These are phyloP conservation scores for Lactarius vividus DNA, from an alignment of 768 basidiomycete species.

Conservation along the genomic window DNA sequence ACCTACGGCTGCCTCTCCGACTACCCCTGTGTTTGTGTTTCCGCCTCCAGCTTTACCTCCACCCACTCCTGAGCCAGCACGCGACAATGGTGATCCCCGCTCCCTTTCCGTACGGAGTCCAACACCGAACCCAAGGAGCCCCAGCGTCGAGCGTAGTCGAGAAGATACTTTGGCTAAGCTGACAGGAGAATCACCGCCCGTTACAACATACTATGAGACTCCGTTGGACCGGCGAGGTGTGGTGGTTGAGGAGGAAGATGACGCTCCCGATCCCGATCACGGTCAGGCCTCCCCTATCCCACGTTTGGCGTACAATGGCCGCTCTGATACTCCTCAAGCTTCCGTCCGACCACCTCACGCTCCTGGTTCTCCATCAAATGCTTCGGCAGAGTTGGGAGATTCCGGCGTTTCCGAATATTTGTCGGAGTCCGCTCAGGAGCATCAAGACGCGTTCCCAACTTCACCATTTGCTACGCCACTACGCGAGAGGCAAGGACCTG, in stretches of 20 bases:
- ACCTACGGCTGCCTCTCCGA: slow-evolving; percentile 29
- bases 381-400: slow-evolving; percentile 46
- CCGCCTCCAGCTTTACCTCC: slow-evolving; percentile 19
- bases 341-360: slow-evolving; percentile 44
- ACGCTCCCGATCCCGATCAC: slow-evolving; percentile 27
- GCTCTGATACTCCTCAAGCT: slow-evolving; percentile 43
- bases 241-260: slow-evolving; percentile 26
- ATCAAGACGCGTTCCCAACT: slow-evolving; percentile 58
- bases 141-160: slow-evolving; percentile 28
- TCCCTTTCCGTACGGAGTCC: slow-evolving; percentile 19
- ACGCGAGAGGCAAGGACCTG: slow-evolving; percentile 49
- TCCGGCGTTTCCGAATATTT: slow-evolving; percentile 51
- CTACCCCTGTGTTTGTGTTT: slow-evolving; percentile 25
- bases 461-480: slow-evolving; percentile 74
- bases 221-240: slow-evolving; percentile 25
- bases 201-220: slow-evolving; percentile 23
- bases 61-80: slow-evolving; percentile 20
- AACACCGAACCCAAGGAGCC: slow-evolving; percentile 24
- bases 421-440: slow-evolving; percentile 46
- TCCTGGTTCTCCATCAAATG: slow-evolving; percentile 51
- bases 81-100: slow-evolving; percentile 8
- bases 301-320: slow-evolving; percentile 41
- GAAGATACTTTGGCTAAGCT: slow-evolving; percentile 26
- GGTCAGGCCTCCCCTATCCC: slow-evolving; percentile 37
- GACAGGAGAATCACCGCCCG: slow-evolving; percentile 15